phyloP scores from a whole-genome alignment of 169 alveolate species.

The Cryptosporidium sp. region DNA sequence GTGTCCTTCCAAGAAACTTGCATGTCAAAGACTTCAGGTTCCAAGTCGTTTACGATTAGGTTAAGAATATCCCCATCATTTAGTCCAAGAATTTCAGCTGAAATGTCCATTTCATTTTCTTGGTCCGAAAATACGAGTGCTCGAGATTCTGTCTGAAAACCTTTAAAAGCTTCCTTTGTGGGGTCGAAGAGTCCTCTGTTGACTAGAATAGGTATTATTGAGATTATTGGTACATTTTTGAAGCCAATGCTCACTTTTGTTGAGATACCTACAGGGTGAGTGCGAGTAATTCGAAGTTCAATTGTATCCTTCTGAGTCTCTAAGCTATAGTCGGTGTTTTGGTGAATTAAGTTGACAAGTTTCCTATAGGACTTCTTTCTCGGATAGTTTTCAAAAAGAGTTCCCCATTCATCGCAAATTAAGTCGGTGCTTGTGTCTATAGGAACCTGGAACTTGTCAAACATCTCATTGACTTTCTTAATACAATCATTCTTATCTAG shows the following conservation, averaged over 20 bases:
- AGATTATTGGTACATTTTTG: neutral
- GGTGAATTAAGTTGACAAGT: neutral
- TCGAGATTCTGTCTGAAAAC: constrained; percentile 31
- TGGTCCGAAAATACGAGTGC: neutral
- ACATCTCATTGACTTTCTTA: constrained; percentile 12
- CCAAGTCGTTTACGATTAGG: neutral
- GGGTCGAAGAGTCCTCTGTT: constrained; percentile 22
- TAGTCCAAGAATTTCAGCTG: neutral
- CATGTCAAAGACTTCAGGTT: constrained; percentile 19
- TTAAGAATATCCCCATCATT: constrained; percentile 18
- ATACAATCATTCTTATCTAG: constrained; percentile 10
- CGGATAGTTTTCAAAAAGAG: constrained; percentile 51
- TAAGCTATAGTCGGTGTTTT: neutral
- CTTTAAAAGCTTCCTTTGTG: constrained; percentile 16
- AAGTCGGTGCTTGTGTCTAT: neutral
- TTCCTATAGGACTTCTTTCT: constrained; percentile 1
- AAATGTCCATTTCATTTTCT: constrained; percentile 4
- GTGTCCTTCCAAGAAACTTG: constrained; percentile 45
- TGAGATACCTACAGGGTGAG: constrained; percentile 18
- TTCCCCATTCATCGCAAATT: constrained; percentile 53
- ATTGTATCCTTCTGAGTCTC: neutral
- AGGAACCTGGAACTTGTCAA: constrained; percentile 16
- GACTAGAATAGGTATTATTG: constrained; percentile 1
- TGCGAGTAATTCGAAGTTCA: neutral
- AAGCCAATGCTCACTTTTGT: neutral